These are phyloP conservation scores for Acanthamoeba sp. DNA, from an alignment of 208 protist genomes.

Conservation along the genomic window DNA sequence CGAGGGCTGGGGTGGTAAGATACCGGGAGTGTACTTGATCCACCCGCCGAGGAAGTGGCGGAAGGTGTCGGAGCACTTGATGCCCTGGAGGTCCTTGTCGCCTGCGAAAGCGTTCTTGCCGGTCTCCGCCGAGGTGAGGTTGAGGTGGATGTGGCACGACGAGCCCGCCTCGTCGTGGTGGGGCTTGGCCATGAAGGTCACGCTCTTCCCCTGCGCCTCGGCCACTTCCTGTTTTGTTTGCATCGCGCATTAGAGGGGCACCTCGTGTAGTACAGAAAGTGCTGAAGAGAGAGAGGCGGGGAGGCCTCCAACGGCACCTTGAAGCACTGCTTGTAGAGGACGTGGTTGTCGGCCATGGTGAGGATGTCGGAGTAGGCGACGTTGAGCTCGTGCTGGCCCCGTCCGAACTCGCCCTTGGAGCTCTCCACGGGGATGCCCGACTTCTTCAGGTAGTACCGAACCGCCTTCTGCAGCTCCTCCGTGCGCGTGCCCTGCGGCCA, in stretches of 20 bases:
- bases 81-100: slow-evolving; percentile 58
- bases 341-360: slow-evolving; percentile 55
- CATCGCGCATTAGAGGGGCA: too few relatives aligned
- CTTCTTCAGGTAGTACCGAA: slow-evolving; percentile 58
- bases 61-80: slow-evolving; percentile 62
- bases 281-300: not conserved
- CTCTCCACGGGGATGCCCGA: slow-evolving; percentile 43
- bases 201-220: slow-evolving; percentile 1
- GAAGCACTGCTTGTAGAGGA: slow-evolving; percentile 67
- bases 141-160: slow-evolving; percentile 56
- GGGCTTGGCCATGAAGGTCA: slow-evolving; percentile 71
- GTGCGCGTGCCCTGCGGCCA: slow-evolving; percentile 21
- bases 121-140: slow-evolving; percentile 18
- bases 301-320: not conserved
- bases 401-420: slow-evolving; percentile 48
- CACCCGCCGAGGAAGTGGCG: slow-evolving; percentile 55
- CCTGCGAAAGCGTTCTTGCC: slow-evolving; percentile 59
- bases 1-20: not conserved
- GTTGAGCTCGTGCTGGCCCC: slow-evolving; percentile 62
- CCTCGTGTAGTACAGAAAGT: too few relatives aligned
- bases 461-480: slow-evolving; percentile 29
- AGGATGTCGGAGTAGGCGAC: slow-evolving; percentile 28
- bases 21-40: slow-evolving; percentile 69
- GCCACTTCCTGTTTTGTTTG: slow-evolving; percentile 13
- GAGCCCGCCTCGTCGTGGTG: slow-evolving; percentile 43